phyloP scores from a whole-genome alignment of 78 protist species.

The Dictyostelium firmibasis region DNA sequence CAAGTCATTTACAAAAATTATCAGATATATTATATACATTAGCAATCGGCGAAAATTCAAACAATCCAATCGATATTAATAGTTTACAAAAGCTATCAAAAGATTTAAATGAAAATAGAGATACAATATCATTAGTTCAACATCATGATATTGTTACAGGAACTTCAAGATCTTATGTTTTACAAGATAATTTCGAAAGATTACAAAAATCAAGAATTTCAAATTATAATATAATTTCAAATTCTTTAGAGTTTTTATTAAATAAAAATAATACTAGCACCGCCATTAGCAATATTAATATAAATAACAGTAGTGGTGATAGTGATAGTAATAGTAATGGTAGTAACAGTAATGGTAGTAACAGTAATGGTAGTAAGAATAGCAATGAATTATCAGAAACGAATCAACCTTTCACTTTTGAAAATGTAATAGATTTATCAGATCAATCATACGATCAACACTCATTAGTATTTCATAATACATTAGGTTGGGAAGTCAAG shows the following conservation, averaged over 20 bases:
- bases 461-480: slow-evolving; percentile 37
- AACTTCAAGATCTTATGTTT: slow-evolving; percentile 73
- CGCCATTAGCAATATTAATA: neutral
- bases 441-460: neutral
- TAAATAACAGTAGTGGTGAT: too few species aligned
- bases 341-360: too few species aligned
- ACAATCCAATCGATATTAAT: neutral
- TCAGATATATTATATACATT: slow-evolving; percentile 70
- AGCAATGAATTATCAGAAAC: too few species aligned
- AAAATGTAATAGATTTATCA: neutral
- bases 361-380: too few species aligned
- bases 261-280: neutral
- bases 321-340: too few species aligned
- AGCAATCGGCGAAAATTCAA: neutral
- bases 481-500: slow-evolving; percentile 21
- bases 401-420: neutral
- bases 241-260: slow-evolving; percentile 29
- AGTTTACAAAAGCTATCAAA: neutral
- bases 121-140: neutral
- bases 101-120: neutral
- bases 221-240: slow-evolving; percentile 12
- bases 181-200: slow-evolving; percentile 25
- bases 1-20: neutral
- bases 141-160: slow-evolving; percentile 91
- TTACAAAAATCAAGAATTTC: slow-evolving; percentile 19